phyloP scores from a whole-genome alignment of 805 yeast species.

The Ascoidea rubescens region DNA sequence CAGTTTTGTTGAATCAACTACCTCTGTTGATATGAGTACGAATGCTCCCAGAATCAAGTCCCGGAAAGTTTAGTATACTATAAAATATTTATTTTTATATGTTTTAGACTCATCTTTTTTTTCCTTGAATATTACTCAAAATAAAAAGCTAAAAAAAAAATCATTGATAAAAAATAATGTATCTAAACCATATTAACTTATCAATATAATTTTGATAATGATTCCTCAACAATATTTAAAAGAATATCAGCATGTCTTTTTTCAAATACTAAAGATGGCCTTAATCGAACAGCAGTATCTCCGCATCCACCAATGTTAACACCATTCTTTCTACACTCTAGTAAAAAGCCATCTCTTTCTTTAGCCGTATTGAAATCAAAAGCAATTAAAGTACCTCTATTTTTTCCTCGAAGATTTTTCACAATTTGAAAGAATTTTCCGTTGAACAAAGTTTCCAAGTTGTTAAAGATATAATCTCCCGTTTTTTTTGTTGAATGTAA shows the following conservation, averaged over 20 bases:
- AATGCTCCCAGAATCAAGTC: no score
- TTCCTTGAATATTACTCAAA: no score
- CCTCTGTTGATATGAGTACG: no score
- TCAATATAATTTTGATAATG: slow-evolving; percentile 2
- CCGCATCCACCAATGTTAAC: slow-evolving; percentile 82
- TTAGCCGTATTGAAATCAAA: slow-evolving; percentile 47
- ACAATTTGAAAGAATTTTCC: slow-evolving; percentile 37
- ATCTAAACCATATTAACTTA: not conserved
- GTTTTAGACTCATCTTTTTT: no score
- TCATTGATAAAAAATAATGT: no score
- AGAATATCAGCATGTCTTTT: slow-evolving; percentile 67
- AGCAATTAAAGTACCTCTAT: slow-evolving; percentile 71
- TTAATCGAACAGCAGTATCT: slow-evolving; percentile 59
- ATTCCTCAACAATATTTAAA: slow-evolving; percentile 27
- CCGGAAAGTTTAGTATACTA: no score
- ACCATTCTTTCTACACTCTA: slow-evolving; percentile 48
- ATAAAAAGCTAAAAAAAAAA: no score
- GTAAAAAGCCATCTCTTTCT: slow-evolving; percentile 47
- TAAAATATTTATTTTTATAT: no score
- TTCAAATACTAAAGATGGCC: slow-evolving; percentile 71
- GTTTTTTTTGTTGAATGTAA: slow-evolving; percentile 40
- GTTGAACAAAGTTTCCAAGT: slow-evolving; percentile 36
- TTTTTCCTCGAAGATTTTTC: slow-evolving; percentile 56
- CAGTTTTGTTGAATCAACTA: no score
- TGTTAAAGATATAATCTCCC: slow-evolving; percentile 50